Conservation (phyloP, 1,284 basidiomycete genomes). For the Prillingera fragicola region DNA sequence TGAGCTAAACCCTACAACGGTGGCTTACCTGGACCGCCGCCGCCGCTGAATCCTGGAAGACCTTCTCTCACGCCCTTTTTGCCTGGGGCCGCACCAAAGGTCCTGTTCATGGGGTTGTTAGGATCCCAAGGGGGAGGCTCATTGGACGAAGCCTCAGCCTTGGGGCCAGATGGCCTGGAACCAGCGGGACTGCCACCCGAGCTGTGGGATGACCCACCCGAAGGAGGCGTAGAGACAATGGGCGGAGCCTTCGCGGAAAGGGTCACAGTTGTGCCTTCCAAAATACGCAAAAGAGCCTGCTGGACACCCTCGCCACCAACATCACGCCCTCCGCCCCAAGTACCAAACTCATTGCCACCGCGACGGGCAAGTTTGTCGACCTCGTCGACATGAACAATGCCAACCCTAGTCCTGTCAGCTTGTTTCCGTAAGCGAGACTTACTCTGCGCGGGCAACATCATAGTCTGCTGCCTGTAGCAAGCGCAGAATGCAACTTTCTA, state of each 20-base stretch:
- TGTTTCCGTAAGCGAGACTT: constrained; percentile 5
- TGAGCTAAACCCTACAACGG: neutral
- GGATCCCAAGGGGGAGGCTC: constrained; percentile 39
- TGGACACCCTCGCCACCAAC: constrained; percentile 96
- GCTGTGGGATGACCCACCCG: constrained; percentile 30
- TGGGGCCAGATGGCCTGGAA: constrained; percentile 8
- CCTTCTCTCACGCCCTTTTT: constrained; percentile 45
- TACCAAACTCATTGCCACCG: constrained; percentile 55
- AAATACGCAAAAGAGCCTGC: constrained; percentile 80
- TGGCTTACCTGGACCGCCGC: constrained; percentile 20
- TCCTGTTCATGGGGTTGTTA: constrained; percentile 38
- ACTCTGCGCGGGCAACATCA: constrained; percentile 63
- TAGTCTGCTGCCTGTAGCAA: constrained; percentile 79
- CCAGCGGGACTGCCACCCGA: constrained; percentile 8
- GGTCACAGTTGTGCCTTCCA: constrained; percentile 82
- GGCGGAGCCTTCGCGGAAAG: constrained; percentile 58
- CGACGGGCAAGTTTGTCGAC: constrained; percentile 81
- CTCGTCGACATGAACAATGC: constrained; percentile 95
- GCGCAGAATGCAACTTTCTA: constrained; percentile 79
- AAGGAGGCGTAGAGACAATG: constrained; percentile 41
- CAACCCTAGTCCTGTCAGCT: constrained; percentile 56
- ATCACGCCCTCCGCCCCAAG: constrained; percentile 62
- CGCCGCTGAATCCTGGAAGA: constrained; percentile 37
- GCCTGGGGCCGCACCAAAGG: constrained; percentile 23
- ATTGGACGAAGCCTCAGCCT: constrained; percentile 18